Percentiles rank a stretch among this genome's conserved stretches.
Evolutionary conservation across 768 basidiomycete genomes (phyloP).

Genomic region (Trametes maxima): DNA sequence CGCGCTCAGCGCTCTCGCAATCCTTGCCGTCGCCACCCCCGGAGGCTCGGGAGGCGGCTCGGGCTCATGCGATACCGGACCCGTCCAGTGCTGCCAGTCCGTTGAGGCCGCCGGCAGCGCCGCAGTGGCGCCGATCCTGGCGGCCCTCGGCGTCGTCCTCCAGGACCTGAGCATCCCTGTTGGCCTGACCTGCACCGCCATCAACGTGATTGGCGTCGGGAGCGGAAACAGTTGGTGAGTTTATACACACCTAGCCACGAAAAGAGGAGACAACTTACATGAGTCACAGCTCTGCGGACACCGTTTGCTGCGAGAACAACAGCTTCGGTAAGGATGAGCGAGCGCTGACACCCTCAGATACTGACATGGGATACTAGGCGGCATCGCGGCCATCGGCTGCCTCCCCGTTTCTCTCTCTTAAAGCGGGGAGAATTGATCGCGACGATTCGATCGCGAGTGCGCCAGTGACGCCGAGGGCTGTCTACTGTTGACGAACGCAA

Average conservation of each 20-base stretch:
- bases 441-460: background rate
- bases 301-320: constrained; percentile 16
- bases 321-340: background rate
- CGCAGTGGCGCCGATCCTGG: constrained; percentile 11
- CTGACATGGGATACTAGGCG: background rate
- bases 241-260: too few relatives aligned
- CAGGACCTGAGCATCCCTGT: constrained; percentile 21
- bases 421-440: background rate
- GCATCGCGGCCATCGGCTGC: constrained; percentile 4
- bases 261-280: background rate
- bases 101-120: background rate
- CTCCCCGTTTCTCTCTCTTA: background rate
- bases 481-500: background rate
- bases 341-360: too few relatives aligned
- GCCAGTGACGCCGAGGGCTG: too few relatives aligned
- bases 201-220: constrained; percentile 16
- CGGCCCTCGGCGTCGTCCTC: constrained; percentile 19
- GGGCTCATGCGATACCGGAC: constrained; percentile 4
- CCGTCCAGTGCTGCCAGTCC: constrained; percentile 12
- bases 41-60: background rate
- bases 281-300: constrained; percentile 1
- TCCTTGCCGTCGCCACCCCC: constrained; percentile 17
- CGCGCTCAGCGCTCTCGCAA: constrained; percentile 5
- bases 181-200: constrained; percentile 22
- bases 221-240: background rate